phyloP scores from a whole-genome alignment of 192 early-diverging fungal genomes.

The Coemansia sp. region DNA sequence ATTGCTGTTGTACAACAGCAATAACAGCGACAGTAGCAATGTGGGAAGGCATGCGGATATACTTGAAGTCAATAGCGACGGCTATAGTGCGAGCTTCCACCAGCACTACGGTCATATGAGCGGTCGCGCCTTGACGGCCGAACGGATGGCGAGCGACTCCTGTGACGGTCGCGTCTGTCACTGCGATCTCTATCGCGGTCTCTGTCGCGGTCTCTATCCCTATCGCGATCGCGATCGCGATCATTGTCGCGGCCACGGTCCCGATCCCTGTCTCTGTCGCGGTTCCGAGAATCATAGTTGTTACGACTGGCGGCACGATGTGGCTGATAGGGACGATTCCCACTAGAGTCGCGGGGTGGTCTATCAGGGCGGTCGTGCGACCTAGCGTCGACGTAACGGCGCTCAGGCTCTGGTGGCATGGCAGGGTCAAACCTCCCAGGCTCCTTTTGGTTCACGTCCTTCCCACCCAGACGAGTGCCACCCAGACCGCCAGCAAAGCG shows the following conservation, averaged over 20 bases:
- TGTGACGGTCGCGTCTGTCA: slow-evolving; percentile 10
- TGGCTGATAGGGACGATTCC: slow-evolving; percentile 17
- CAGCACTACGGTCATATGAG: slow-evolving; percentile 31
- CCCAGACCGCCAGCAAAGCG: slow-evolving; percentile 51
- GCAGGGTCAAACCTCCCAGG: slow-evolving; percentile 45
- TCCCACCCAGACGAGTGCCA: slow-evolving; percentile 40
- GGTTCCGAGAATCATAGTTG: slow-evolving; percentile 14
- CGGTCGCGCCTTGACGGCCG: slow-evolving; percentile 40
- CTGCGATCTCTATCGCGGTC: slow-evolving; percentile 21
- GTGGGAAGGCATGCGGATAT: neutral
- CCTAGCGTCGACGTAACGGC: slow-evolving; percentile 14
- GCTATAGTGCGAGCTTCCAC: slow-evolving; percentile 27
- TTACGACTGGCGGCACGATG: slow-evolving; percentile 4
- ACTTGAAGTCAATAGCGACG: slow-evolving; percentile 23
- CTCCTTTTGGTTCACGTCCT: slow-evolving; percentile 35
- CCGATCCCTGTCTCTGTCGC: slow-evolving; percentile 11
- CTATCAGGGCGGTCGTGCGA: slow-evolving; percentile 4
- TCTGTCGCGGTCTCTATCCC: slow-evolving; percentile 16
- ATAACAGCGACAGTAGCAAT: neutral
- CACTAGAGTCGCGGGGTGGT: slow-evolving; percentile 12
- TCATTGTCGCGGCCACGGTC: neutral
- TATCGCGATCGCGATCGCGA: neutral
- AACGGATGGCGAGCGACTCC: slow-evolving; percentile 48
- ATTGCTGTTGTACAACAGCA: neutral
- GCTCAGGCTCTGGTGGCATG: neutral